Evolutionary conservation across 345 rosid genomes (phyloP), one percentile per base, ranked within the genome.

Genomic region (Salix purpurea): DNA sequence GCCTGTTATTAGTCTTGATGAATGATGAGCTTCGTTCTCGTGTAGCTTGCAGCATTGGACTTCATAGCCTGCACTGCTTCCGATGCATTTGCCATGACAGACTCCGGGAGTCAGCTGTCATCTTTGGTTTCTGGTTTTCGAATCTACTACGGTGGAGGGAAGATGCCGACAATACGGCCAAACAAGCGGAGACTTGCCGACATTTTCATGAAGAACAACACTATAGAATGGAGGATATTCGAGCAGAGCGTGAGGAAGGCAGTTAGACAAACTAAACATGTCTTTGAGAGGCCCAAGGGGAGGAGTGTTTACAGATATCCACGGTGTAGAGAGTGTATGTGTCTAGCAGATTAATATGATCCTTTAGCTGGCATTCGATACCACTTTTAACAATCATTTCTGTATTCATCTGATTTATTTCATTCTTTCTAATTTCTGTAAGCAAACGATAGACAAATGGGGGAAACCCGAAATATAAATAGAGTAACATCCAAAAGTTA

Each of bases 41-140:
- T 89, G 85, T 77, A 96, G 98, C 85, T 93, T 69, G 97, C 98
- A 32, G 97, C 92, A n/a, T 85, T 96, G 82, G 99, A 96, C 88
- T 96, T 91, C 81, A 92, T 96, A 58, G 93, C 81, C 7, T 93
- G 99, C 83, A 84, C 92, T 2, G 92, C 97, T 40, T 81, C 98
- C 0, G 88, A 92, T 81, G 97, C 96, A 72, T 96, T 96, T 83
- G 95, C 98, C 28, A 93, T 96, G 99, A 92, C 99, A 2, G 99
- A 93, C 83, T 93, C 98, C 0, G 98, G 99, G 56, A 96, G 99
- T 79, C 99, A 87, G 71, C 78, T 96, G 34, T 93, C 98, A 32
- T 93, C 99, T 71, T 77, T 92, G 78, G 94, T 96, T 6, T 91
- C 99, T 18, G 98, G 98, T 70, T 91, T 85, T 75, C 83, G 97